These are phyloP conservation scores for Phytophthora pinifolia DNA, from an alignment of 352 stramenopile species.

Conservation along the genomic window DNA sequence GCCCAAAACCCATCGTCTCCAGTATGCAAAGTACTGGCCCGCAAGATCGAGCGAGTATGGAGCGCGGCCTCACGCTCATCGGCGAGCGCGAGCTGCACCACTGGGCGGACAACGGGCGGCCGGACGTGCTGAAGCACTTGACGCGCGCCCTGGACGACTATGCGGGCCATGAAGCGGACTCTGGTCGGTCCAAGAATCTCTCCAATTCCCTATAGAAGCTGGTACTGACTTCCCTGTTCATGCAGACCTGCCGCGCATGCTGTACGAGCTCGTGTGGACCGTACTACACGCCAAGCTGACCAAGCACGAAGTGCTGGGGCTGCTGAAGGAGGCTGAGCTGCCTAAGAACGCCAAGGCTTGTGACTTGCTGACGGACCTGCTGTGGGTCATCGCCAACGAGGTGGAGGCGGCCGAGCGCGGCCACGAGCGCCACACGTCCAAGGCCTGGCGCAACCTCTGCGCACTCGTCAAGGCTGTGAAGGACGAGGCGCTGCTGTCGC, in stretches of 20 bases:
- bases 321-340: slow-evolving; percentile 72
- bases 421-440: slow-evolving; percentile 62
- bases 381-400: slow-evolving; percentile 79
- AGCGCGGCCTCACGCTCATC: slow-evolving; percentile 44
- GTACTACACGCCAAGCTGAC: slow-evolving; percentile 69
- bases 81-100: slow-evolving; percentile 57
- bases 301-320: slow-evolving; percentile 64
- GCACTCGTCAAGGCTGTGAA: slow-evolving; percentile 61
- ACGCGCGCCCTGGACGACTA: slow-evolving; percentile 41
- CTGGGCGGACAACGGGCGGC: slow-evolving; percentile 61
- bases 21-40: slow-evolving; percentile 20
- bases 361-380: slow-evolving; percentile 65
- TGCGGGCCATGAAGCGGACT: slow-evolving; percentile 24
- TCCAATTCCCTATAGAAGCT: not conserved
- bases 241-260: slow-evolving; percentile 55
- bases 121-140: slow-evolving; percentile 45
- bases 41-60: slow-evolving; percentile 31
- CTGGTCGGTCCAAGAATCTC: slow-evolving; percentile 23
- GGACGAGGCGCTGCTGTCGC: slow-evolving; percentile 67
- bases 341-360: slow-evolving; percentile 31
- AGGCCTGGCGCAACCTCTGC: slow-evolving; percentile 70
- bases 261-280: slow-evolving; percentile 82
- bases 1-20: not conserved
- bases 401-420: slow-evolving; percentile 73
- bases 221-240: not conserved